phyloP scores from a whole-genome alignment of 495 filamentous ascomycete genomes.

The Tirmania nivea region DNA sequence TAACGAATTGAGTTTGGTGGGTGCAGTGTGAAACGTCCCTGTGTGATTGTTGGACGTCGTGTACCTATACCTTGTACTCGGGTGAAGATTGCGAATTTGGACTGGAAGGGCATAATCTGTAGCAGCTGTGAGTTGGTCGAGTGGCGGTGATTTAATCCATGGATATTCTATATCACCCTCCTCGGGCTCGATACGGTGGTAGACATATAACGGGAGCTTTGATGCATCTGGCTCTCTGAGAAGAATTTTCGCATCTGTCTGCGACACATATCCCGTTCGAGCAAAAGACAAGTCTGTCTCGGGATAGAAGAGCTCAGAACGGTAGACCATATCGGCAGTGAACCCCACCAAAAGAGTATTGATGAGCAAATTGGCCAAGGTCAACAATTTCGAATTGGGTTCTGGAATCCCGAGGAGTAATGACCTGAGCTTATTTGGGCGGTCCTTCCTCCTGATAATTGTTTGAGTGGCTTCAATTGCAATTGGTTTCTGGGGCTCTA shows the following conservation, averaged over 20 bases:
- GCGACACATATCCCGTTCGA: slow-evolving; percentile 66
- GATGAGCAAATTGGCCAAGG: slow-evolving; percentile 41
- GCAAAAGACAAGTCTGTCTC: slow-evolving; percentile 60
- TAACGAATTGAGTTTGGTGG: slow-evolving; percentile 24
- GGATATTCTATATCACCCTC: slow-evolving; percentile 21
- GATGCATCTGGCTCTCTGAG: slow-evolving; percentile 57
- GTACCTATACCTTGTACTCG: slow-evolving; percentile 56
- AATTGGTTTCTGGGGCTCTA: slow-evolving; percentile 20
- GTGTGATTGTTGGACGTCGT: slow-evolving; percentile 60
- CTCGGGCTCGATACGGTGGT: slow-evolving; percentile 25
- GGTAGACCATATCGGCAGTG: slow-evolving; percentile 51
- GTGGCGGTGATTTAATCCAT: slow-evolving; percentile 45
- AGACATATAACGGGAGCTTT: slow-evolving; percentile 29
- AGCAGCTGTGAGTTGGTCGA: slow-evolving; percentile 41
- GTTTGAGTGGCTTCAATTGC: slow-evolving; percentile 33
- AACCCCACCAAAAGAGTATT: slow-evolving; percentile 45
- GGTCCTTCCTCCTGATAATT: slow-evolving; percentile 22
- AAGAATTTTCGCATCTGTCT: slow-evolving; percentile 55
- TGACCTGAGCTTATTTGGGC: slow-evolving; percentile 30
- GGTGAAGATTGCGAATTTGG: slow-evolving; percentile 30
- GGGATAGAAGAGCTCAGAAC: slow-evolving; percentile 42
- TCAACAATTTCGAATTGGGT: slow-evolving; percentile 34
- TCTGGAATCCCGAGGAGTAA: slow-evolving; percentile 59
- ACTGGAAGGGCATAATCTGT: slow-evolving; percentile 65
- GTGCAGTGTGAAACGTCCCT: slow-evolving; percentile 54